Evolutionary conservation across 2,329 filamentous ascomycete species (phyloP), one percentile per base, ranked within the genome.

Genomic region (Xylariomycetidae sp.): DNA sequence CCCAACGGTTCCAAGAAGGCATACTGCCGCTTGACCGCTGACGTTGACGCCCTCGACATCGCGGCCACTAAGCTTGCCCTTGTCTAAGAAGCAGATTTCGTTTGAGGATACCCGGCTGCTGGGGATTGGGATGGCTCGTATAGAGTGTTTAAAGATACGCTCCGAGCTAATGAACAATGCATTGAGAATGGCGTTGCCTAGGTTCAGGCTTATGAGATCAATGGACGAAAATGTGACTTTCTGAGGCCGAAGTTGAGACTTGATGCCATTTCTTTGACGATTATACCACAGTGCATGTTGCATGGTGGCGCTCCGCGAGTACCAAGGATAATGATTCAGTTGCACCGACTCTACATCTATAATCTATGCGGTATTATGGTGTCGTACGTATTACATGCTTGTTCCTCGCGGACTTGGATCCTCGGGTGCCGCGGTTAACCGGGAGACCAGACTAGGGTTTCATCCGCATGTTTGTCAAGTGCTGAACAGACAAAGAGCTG

Each of bases 1-100:
- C 92, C 92, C 48, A 89, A 98, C 63, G 92, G 92, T 60, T 79
- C 82, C 61, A 98, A 98, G 87, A 98, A 98, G 85, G 92, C 92
- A 46, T 98, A 92, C 64, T 88, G 85, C 62, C 85, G 90, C 64
- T 79, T 98, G 50, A 96, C 92, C 38, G 73, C 89, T 46, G 92
- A 98, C 67, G 89, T 96, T 55, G 92, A 98, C 69, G 92, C 92
- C 60, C 84, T 98, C 56, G 92, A 98, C 73, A 95, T 98, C 70
- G 93, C 92, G 48, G 93, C 92, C 60, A 96, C 92, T 70, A 98
- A 96, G 84, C 82, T 98, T 56, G 83, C 84, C 56, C 92, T 98
- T 61, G 92, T 96, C 65, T 96, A 94, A 83, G 57, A n/a, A n/a
- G n/a, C n/a, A n/a, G 19, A 60, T 60, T 17, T 32, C 7, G n/a